Base-by-base conservation (phyloP, 805 yeast genomes). In the Candida stauntonica region DNA sequence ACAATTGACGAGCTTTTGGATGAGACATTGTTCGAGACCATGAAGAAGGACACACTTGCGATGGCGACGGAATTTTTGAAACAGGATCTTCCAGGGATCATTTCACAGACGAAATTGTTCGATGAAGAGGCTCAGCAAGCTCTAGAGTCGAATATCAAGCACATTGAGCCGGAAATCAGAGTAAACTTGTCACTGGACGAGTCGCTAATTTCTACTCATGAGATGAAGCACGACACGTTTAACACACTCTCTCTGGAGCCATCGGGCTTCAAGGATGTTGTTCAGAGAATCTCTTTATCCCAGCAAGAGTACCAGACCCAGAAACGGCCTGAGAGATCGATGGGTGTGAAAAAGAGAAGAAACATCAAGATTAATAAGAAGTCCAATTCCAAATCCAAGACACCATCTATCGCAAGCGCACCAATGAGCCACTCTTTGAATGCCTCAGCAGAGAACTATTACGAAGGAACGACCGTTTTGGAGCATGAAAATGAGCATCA, bases 1-100 rank as follows among this genome's bases (percentile, higher is more conserved):
- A 44, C 58, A 0, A 47, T 55, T 13, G 60, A 55, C 40, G 57
- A 54, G 31, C 34, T 55, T 7, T 18, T 54, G 31, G 58, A 55
- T 36, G 52, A 54, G 5, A 56, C 51, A 1, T 26, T 48, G 8
- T 46, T 53, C 14, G 41, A 42, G 8, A 36, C 45, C 12, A 38
- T 55, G 17, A 54, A 52, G 35, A 15, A 16, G 4, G 58, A 55
- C 26, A 37, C 53, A 2, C 29, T 54, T 27, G 17, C 27, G 3
- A 36, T 54, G 44, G 47, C 51, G 11, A 33, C 36, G 2, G 51
- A 42, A 20, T 36, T 44, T 13, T 17, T 55, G 7, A 51, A 52
- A 21, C 45, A 46, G 24, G 60, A 55, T 13, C 28, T 55, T 17
- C 60, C 58, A 5, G 42, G 34, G 29, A 29, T 46, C 17, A 36